phyloP scores from a whole-genome alignment of 768 basidiomycete species.

The Kockovaella imperatae region DNA sequence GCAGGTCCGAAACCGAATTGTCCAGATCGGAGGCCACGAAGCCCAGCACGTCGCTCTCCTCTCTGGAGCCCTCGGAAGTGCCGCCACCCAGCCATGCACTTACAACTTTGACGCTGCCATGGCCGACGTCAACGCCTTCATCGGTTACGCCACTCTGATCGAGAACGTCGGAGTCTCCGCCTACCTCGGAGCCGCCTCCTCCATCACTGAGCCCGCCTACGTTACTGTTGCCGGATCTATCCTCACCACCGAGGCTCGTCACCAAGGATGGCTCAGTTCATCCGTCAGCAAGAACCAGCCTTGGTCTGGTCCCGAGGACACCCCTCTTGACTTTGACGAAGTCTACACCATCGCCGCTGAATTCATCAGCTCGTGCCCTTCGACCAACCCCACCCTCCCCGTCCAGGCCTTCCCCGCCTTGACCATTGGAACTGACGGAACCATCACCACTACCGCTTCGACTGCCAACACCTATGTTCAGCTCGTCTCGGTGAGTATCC shows the following conservation, averaged over 20 bases:
- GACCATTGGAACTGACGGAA: slow-evolving; percentile 28
- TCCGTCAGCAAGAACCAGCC: slow-evolving; percentile 50
- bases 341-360: slow-evolving; percentile 50
- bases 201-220: slow-evolving; percentile 46
- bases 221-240: slow-evolving; percentile 56
- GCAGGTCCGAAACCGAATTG: slow-evolving; percentile 39
- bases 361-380: slow-evolving; percentile 55
- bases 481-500: slow-evolving; percentile 54
- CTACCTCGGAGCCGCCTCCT: slow-evolving; percentile 55
- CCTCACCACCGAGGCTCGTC: slow-evolving; percentile 57
- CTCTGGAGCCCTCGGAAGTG: slow-evolving; percentile 48
- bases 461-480: slow-evolving; percentile 46
- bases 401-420: slow-evolving; percentile 54
- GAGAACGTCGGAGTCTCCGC: slow-evolving; percentile 56
- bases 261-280: slow-evolving; percentile 58
- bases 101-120: slow-evolving; percentile 53
- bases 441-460: slow-evolving; percentile 34
- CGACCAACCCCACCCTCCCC: slow-evolving; percentile 52
- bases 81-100: slow-evolving; percentile 53
- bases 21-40: slow-evolving; percentile 56
- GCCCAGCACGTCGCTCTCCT: slow-evolving; percentile 54
- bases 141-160: slow-evolving; percentile 51
- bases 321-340: slow-evolving; percentile 46
- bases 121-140: slow-evolving; percentile 50
- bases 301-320: slow-evolving; percentile 60